Evolutionary conservation across 2,329 filamentous ascomycete species (phyloP), one percentile per base, ranked within the genome.

Genomic region (Exserohilum turcica): DNA sequence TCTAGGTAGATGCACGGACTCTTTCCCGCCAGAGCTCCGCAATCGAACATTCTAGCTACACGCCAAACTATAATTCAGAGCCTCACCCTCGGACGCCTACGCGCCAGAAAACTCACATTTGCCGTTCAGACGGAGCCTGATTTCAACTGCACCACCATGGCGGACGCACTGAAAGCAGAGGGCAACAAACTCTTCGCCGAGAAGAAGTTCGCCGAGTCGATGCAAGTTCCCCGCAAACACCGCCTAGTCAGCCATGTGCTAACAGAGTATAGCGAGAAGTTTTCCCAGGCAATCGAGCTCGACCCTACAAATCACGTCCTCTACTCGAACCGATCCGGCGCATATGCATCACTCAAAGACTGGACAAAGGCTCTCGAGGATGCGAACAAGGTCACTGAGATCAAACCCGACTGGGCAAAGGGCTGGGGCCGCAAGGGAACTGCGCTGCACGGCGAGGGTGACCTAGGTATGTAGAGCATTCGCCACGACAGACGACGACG

Each of bases 121-220:
- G 21, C 21, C 31, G 15, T 16, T 9, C n/a, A 39, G 45, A 48
- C 45, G 54, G 40, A 52, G 28, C 16, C 19, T 9, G 29, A 33
- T 33, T 33, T 16, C 10, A 31, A 45, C 38, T 52, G 38, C 49
- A 42, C 35, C 54, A 79, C 33, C 60, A 88, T 87, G 85, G 85
- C 86, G 62, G 86, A 88, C 77, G 83, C 93, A 85, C 86, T 99
- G 71, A 99, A 99, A 83, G 91, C 92, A 71, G 89, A 94, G 75
- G 94, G 93, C 82, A 99, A 99, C 84, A 96, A 96, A 83, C 92
- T 95, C 78, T 99, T 99, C 78, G 89, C 91, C 63, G 92, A 91
- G 59, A 97, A 97, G 84, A 92, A 97, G 78, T 99, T 96, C 76
- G 84, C 92, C 71, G 91, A 93, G 76, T 94, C 94, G 72, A 86